Evolutionary conservation across 179 eudicot species (phyloP), one percentile per base, ranked within the genome.

Genomic region (Silene coronaria): DNA sequence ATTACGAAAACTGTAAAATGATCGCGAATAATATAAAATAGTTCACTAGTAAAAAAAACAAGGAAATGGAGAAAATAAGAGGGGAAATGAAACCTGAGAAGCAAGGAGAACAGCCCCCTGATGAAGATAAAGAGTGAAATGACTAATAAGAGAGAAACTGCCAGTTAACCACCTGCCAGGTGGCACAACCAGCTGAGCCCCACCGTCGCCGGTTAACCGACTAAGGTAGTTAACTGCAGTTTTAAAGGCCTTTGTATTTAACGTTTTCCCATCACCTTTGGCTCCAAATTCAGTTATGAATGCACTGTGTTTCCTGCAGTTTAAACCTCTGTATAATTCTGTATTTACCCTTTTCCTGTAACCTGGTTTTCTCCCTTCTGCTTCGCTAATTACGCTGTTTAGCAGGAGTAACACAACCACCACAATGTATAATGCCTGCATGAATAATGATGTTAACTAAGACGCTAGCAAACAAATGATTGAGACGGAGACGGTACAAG

Each of bases 101-200:
- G 85, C 97, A 71, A 89, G 93, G 70, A 91, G 74, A 45, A 88
- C 86, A 61, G 94, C 97, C 19, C 75, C 91, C 73, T 81, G 55
- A 28, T 90, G 83, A 45, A 91, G 81, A 61, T 77, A 88, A 1
- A 91, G 88, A 55, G 97, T 89, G 77, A 91, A 91, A 58, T 89
- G 83, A 73, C 94, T 91, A 6, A 82, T 88, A 48, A 91, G 89
- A 51, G 81, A 79, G 75, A 91, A 88, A 62, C 90, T 86, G 12
- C 95, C 97, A 1, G 90, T 90, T 26, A 91, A 82, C 92, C 92
- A 91, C 84, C 80, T 77, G 8, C 97, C 97, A 4, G 91, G 85
- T 0, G 97, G 97, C 12, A 91, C 84, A n/a, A 84, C 61, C 23
- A 91, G 87, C 78, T 77, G 82, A 4, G 92, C 91, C 1, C 97